Conservation (phyloP, 1,284 basidiomycete genomes). For the Meira nashicola region DNA sequence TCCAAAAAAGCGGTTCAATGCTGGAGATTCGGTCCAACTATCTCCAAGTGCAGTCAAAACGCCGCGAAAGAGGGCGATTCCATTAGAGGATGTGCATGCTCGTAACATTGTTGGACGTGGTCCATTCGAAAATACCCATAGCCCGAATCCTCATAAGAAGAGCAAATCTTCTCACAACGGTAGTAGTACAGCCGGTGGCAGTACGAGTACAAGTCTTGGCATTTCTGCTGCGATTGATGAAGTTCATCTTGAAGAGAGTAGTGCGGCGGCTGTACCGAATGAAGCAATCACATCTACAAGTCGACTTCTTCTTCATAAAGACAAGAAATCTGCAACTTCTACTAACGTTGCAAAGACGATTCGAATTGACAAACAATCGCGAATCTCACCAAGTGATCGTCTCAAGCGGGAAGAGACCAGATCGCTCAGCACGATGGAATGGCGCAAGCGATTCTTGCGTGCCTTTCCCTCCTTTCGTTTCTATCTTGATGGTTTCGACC, state of each 20-base stretch:
- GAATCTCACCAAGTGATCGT: slow-evolving; percentile 35
- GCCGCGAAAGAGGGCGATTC: slow-evolving; percentile 48
- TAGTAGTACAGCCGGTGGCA: slow-evolving; percentile 6
- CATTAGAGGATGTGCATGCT: slow-evolving; percentile 41
- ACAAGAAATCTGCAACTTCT: neutral
- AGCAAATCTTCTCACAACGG: slow-evolving; percentile 32
- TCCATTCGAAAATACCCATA: slow-evolving; percentile 13
- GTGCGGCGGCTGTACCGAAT: neutral
- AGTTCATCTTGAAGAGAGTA: neutral
- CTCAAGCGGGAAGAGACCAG: slow-evolving; percentile 30
- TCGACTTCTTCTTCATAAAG: neutral
- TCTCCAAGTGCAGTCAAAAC: slow-evolving; percentile 18
- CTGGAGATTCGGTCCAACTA: neutral
- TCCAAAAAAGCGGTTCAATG: neutral
- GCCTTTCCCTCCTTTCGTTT: slow-evolving; percentile 49
- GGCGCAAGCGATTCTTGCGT: slow-evolving; percentile 34
- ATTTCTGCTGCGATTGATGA: neutral
- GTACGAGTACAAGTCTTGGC: slow-evolving; percentile 9
- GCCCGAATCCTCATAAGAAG: slow-evolving; percentile 31
- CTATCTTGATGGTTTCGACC: slow-evolving; percentile 47
- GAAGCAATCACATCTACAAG: neutral
- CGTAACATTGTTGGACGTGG: slow-evolving; percentile 33
- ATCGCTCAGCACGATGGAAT: slow-evolving; percentile 27
- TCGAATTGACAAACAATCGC: slow-evolving; percentile 32
- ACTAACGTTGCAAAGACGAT: slow-evolving; percentile 22